phyloP scores from a whole-genome alignment of 2,329 filamentous ascomycete genomes.

The Dothideomycetes sp. region DNA sequence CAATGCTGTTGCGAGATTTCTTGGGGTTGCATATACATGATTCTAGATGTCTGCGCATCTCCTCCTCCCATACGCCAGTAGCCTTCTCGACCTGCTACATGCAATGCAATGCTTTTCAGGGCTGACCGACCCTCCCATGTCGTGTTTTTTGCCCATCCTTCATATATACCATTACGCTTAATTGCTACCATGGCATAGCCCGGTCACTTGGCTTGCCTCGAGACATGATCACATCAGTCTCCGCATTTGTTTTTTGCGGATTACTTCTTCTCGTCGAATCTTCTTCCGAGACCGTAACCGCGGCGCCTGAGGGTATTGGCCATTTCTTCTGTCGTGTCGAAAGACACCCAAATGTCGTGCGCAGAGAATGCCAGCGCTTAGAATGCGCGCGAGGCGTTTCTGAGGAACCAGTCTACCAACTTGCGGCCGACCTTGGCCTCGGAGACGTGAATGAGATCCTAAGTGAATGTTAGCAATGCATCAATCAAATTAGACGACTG shows the following conservation, averaged over 20 bases:
- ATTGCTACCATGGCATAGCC: not conserved
- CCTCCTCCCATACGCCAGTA: too few relatives aligned
- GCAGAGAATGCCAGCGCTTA: constrained; percentile 29
- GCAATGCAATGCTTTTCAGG: not conserved
- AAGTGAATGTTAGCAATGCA: constrained; percentile 14
- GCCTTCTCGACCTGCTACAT: not conserved
- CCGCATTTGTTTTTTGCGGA: too few relatives aligned
- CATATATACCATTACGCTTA: not conserved
- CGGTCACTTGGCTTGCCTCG: not conserved
- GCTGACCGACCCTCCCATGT: not conserved
- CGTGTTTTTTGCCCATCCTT: not conserved
- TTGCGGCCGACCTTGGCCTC: constrained; percentile 97
- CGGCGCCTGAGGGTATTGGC: too few relatives aligned
- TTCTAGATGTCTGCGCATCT: too few relatives aligned
- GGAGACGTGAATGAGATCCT: constrained; percentile 97
- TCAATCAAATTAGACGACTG: not conserved
- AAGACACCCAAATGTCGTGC: too few relatives aligned
- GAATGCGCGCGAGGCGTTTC: constrained; percentile 92
- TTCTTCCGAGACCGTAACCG: too few relatives aligned
- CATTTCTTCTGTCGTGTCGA: too few relatives aligned
- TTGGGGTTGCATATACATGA: too few relatives aligned
- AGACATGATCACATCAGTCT: not conserved
- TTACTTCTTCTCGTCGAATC: not conserved
- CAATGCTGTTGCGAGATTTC: too few relatives aligned
- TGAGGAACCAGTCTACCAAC: constrained; percentile 97